These are phyloP conservation scores for Asterophora parasitica DNA, from an alignment of 768 basidiomycete genomes.

Conservation along the genomic window DNA sequence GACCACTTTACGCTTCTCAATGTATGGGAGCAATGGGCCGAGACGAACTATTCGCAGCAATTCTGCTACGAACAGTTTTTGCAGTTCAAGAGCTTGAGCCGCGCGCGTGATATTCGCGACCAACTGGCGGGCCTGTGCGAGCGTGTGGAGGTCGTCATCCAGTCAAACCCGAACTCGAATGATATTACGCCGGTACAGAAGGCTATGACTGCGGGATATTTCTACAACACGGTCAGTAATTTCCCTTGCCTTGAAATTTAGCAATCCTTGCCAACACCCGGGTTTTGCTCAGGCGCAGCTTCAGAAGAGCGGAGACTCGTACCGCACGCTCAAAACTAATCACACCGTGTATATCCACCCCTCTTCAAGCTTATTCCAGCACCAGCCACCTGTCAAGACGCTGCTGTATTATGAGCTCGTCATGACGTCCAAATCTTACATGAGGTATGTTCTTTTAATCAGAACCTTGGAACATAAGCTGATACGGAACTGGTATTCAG, in stretches of 20 bases:
- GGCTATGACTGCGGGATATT: conserved; percentile 92
- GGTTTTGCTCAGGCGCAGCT: conserved; percentile 61
- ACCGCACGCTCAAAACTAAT: conserved; percentile 92
- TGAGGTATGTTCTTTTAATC: conserved; percentile 46
- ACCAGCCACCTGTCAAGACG: conserved; percentile 89
- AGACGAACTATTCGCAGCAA: conserved; percentile 94
- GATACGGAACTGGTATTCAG: conserved; percentile 28
- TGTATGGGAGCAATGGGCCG: conserved; percentile 99
- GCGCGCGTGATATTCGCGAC: conserved; percentile 94
- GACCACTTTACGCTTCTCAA: conserved; percentile 98
- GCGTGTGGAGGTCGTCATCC: conserved; percentile 89
- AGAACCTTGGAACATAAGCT: background rate
- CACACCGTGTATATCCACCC: conserved; percentile 98
- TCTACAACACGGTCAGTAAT: conserved; percentile 82
- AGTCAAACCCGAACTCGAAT: conserved; percentile 85
- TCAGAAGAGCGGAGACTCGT: conserved; percentile 95
- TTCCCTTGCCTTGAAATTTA: background rate
- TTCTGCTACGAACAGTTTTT: conserved; percentile 96
- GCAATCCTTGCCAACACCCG: conserved; percentile 1
- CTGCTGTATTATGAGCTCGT: conserved; percentile 96
- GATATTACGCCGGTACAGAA: conserved; percentile 94
- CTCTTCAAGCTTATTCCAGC: conserved; percentile 90
- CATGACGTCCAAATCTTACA: conserved; percentile 95
- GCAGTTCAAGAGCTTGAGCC: conserved; percentile 90
- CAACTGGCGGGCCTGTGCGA: conserved; percentile 95